Conservation (phyloP, 73 alveolate species). For the Tetrahymena borealis region DNA sequence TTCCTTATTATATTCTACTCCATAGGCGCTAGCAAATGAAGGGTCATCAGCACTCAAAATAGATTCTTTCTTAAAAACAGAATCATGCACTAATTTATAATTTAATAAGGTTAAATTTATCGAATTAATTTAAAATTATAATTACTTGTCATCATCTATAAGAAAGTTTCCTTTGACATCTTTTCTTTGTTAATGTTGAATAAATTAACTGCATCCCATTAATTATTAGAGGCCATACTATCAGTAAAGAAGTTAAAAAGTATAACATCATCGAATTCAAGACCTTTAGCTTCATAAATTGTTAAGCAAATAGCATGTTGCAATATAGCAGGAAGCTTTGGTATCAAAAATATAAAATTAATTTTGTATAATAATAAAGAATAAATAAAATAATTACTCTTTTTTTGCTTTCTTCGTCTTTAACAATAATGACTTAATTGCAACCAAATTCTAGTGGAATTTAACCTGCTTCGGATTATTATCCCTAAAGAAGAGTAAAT, state of each 20-base stretch:
- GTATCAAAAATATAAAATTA: not conserved
- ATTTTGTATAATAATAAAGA: not conserved
- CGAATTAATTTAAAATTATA: not conserved
- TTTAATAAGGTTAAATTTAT: not conserved
- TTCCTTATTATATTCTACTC: not conserved
- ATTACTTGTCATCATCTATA: not conserved
- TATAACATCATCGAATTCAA: slow-evolving; percentile 69
- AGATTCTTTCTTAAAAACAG: not conserved
- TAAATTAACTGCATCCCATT: not conserved
- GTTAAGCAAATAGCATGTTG: slow-evolving; percentile 61
- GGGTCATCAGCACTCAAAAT: not conserved
- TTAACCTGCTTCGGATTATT: not conserved
- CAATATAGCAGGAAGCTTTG: slow-evolving; percentile 39
- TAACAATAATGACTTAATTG: slow-evolving; percentile 56
- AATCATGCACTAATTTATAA: not conserved
- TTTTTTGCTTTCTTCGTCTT: slow-evolving; percentile 47
- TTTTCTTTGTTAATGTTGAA: not conserved
- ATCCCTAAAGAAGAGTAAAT: not conserved
- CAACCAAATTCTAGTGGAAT: slow-evolving; percentile 50
- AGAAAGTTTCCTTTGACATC: not conserved
- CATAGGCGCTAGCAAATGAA: not conserved
- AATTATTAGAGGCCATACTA: not conserved
- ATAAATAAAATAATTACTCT: slow-evolving; percentile 16
- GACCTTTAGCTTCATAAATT: slow-evolving; percentile 69
- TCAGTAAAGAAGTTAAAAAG: slow-evolving; percentile 58